These are phyloP conservation scores for Orychophragmus violaceus DNA, from an alignment of 345 rosid genomes.

Conservation along the genomic window DNA sequence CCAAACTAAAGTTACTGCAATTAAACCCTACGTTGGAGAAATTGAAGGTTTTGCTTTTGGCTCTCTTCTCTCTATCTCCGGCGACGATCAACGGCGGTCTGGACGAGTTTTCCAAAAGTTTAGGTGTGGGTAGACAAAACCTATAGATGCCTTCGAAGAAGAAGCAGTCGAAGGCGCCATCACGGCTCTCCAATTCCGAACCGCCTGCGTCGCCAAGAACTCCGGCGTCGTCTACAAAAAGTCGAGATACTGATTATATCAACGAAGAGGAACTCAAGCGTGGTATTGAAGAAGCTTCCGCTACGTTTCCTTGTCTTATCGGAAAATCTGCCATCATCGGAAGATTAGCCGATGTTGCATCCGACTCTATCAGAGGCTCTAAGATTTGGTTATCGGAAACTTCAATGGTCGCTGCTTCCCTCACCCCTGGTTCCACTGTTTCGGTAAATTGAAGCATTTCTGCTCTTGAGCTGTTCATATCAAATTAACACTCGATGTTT, in stretches of 20 bases:
- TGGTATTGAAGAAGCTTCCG: slow-evolving; percentile 50
- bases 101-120: not conserved
- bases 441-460: slow-evolving; percentile 47
- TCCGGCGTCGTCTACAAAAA: slow-evolving; percentile 29
- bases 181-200: slow-evolving; percentile 42
- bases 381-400: slow-evolving; percentile 79
- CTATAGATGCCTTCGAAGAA: slow-evolving; percentile 61
- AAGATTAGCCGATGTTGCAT: slow-evolving; percentile 38
- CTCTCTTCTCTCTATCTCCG: not conserved
- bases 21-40: not conserved
- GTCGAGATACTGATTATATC: slow-evolving; percentile 22
- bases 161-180: slow-evolving; percentile 47
- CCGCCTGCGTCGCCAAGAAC: slow-evolving; percentile 47
- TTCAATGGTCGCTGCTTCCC: slow-evolving; percentile 61
- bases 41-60: slow-evolving; percentile 1
- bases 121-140: not conserved
- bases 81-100: not conserved
- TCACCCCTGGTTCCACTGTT: slow-evolving; percentile 63
- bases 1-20: not conserved
- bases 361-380: slow-evolving; percentile 42
- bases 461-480: slow-evolving; percentile 27
- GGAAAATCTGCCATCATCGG: slow-evolving; percentile 54
- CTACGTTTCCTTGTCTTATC: slow-evolving; percentile 43
- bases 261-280: slow-evolving; percentile 26
- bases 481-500: not conserved